A percentile compares a stretch with the other conserved stretches of the same genome.
phyloP scores from a whole-genome alignment of 345 rosid species.

The Eucalyptus erythrocorys region DNA sequence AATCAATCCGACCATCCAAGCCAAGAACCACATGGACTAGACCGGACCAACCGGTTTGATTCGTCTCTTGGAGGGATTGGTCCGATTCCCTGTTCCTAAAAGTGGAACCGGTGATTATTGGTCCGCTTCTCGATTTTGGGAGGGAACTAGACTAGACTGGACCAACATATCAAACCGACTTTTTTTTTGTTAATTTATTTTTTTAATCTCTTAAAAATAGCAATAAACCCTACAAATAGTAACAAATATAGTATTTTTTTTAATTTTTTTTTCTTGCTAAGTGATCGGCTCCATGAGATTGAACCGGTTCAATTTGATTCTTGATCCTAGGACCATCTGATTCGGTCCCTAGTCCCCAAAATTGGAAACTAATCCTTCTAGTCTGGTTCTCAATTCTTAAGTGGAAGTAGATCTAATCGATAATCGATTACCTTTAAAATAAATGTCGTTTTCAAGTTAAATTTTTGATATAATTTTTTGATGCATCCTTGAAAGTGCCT shows the following conservation, averaged over 20 bases:
- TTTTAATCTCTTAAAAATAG: no score
- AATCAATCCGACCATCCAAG: fast-evolving
- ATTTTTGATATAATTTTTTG: no score
- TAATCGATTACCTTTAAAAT: no score
- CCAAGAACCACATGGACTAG: fast-evolving
- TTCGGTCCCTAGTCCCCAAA: fast-evolving
- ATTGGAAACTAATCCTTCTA: fast-evolving
- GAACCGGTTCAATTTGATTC: fast-evolving
- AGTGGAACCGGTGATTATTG: fast-evolving
- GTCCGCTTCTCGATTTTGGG: fast-evolving
- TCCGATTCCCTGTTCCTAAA: fast-evolving
- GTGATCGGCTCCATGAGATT: fast-evolving
- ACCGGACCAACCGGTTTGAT: fast-evolving
- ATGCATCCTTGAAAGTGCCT: no score
- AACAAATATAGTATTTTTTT: no score
- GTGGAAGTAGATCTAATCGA: fast-evolving
- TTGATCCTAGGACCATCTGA: fast-evolving
- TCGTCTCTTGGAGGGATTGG: no score
- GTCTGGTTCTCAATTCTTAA: fast-evolving
- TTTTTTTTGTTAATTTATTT: no score
- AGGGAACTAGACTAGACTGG: fast-evolving
- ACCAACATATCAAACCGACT: fast-evolving
- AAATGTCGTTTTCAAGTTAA: no score
- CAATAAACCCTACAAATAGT: no score
- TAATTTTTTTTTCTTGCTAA: no score